These are phyloP conservation scores for Vaccinium myrtillus DNA, from an alignment of 148 eudicot species.

Conservation along the genomic window DNA sequence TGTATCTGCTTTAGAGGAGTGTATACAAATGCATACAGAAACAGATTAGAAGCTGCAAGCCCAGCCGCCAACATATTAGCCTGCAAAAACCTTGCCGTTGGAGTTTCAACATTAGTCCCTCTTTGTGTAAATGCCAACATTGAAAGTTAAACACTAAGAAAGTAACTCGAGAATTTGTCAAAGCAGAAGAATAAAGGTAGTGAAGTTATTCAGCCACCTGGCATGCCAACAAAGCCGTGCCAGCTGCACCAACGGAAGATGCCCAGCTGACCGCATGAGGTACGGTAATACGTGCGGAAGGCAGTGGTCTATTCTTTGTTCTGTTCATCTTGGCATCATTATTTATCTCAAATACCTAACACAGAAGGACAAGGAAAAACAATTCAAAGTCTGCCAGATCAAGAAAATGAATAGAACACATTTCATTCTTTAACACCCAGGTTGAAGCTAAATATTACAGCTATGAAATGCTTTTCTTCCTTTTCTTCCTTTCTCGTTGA, in stretches of 20 bases:
- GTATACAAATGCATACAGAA: slow-evolving; percentile 85
- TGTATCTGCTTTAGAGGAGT: slow-evolving; percentile 97
- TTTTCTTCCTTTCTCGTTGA: background rate
- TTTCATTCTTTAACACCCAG: background rate
- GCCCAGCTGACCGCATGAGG: slow-evolving; percentile 90
- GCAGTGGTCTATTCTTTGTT: slow-evolving; percentile 82
- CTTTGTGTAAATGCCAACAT: background rate
- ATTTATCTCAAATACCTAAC: slow-evolving; percentile 75
- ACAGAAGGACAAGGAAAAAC: background rate
- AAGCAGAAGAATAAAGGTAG: background rate
- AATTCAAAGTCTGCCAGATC: background rate
- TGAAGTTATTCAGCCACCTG: slow-evolving; percentile 52
- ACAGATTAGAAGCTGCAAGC: slow-evolving; percentile 87
- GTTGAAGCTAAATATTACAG: slow-evolving; percentile 5
- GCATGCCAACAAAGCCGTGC: slow-evolving; percentile 77
- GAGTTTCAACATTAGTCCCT: slow-evolving; percentile 47
- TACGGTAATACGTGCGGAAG: slow-evolving; percentile 75
- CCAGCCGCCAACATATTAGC: slow-evolving; percentile 96
- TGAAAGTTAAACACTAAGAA: background rate
- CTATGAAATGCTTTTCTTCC: background rate
- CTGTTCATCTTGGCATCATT: slow-evolving; percentile 94
- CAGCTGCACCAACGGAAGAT: slow-evolving; percentile 70
- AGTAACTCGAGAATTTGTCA: background rate
- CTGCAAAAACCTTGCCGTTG: slow-evolving; percentile 84
- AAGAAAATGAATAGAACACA: background rate